Conservation (phyloP, 2,329 filamentous ascomycete genomes). For the Periconia macrospinosa region DNA sequence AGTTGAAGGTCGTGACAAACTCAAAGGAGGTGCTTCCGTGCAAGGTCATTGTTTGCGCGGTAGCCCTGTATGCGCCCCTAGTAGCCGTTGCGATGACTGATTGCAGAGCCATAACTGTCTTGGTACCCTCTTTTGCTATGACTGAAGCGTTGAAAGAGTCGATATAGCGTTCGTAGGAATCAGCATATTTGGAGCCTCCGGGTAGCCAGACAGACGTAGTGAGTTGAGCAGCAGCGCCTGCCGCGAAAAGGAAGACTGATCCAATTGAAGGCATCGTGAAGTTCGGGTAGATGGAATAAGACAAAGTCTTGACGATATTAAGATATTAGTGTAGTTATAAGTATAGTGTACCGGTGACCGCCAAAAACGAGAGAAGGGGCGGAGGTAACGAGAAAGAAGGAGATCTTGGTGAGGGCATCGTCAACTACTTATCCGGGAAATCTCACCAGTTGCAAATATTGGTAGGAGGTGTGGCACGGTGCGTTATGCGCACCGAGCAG, state of each 20-base stretch:
- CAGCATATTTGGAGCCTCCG: not conserved
- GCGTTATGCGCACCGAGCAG: not conserved
- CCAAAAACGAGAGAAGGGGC: constrained; percentile 4
- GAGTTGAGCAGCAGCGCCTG: constrained; percentile 23
- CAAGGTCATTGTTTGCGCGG: constrained; percentile 10
- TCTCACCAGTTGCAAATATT: not conserved
- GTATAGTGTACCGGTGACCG: constrained; percentile 9
- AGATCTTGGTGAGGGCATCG: constrained; percentile 2
- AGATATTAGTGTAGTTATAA: constrained; percentile 2
- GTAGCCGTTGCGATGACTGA: constrained; percentile 2
- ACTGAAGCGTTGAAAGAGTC: constrained; percentile 22
- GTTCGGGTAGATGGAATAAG: not conserved
- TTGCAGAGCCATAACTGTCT: constrained; percentile 19
- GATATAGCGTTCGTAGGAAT: not conserved
- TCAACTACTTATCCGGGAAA: constrained; percentile 11
- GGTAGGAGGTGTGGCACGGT: not conserved
- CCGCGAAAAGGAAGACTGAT: constrained; percentile 21
- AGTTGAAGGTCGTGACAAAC: not conserved
- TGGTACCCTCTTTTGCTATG: constrained; percentile 19
- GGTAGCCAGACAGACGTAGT: constrained; percentile 35
- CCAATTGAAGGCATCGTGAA: constrained; percentile 26
- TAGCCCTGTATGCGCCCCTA: not conserved
- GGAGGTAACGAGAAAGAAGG: constrained; percentile 2
- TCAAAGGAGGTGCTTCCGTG: constrained; percentile 7
- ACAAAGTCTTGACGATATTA: constrained; percentile 2